These are phyloP conservation scores for Salisapilia sapeloensis DNA, from an alignment of 352 stramenopile genomes.

Conservation along the genomic window DNA sequence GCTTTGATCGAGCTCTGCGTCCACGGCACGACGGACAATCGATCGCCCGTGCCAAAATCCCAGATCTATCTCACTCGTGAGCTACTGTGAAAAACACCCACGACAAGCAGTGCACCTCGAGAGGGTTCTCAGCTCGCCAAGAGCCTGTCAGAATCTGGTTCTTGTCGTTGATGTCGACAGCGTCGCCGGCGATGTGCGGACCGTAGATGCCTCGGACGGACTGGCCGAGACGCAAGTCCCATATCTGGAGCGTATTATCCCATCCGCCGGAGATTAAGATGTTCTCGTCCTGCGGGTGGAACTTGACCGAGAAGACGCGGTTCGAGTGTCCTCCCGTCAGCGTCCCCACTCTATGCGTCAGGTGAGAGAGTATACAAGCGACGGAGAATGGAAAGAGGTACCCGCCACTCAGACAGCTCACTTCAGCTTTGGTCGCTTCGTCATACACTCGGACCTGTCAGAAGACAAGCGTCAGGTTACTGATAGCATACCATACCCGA, in stretches of 20 bases:
- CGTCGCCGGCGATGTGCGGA: slow-evolving; percentile 72
- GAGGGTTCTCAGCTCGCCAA: slow-evolving; percentile 78
- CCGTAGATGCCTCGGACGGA: slow-evolving; percentile 83
- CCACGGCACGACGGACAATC: slow-evolving; percentile 64
- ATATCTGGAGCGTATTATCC: slow-evolving; percentile 90
- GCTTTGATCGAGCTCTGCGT: slow-evolving; percentile 61
- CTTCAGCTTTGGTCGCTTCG: slow-evolving; percentile 71
- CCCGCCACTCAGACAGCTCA: slow-evolving; percentile 52
- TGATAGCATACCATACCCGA: not conserved
- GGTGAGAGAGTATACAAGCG: slow-evolving; percentile 2
- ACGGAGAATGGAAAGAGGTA: slow-evolving; percentile 2
- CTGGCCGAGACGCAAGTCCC: slow-evolving; percentile 74
- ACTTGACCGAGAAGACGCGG: slow-evolving; percentile 85
- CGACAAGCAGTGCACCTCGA: slow-evolving; percentile 20
- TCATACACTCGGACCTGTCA: slow-evolving; percentile 65
- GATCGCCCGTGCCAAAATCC: slow-evolving; percentile 78
- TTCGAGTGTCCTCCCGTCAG: slow-evolving; percentile 81
- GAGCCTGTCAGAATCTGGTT: slow-evolving; percentile 81
- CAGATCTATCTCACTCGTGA: slow-evolving; percentile 22
- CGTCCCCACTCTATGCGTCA: slow-evolving; percentile 19
- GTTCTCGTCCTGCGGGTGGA: slow-evolving; percentile 64
- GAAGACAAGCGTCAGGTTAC: not conserved
- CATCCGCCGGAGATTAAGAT: slow-evolving; percentile 76
- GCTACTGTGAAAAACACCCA: not conserved
- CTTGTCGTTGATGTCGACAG: slow-evolving; percentile 51